Evolutionary conservation across 345 rosid species (phyloP).

Genomic region (Eutrema heterophyllum): DNA sequence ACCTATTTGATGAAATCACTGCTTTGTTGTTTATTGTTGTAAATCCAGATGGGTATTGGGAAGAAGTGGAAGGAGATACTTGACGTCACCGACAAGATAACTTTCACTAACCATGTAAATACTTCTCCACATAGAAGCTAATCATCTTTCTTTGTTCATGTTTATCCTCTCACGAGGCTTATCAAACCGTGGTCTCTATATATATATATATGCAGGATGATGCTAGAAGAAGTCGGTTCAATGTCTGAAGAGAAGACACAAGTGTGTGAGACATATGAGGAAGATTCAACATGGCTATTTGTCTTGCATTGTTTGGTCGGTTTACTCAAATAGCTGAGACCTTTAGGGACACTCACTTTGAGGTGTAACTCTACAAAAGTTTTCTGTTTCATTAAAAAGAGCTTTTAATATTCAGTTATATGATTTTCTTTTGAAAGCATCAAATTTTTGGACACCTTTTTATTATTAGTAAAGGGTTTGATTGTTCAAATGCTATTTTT

Average conservation of each 20-base stretch:
- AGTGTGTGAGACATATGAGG: constrained; percentile 10
- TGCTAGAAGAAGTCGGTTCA: constrained; percentile 64
- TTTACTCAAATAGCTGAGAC: constrained; percentile 20
- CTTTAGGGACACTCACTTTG: constrained; percentile 21
- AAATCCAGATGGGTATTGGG: constrained; percentile 72
- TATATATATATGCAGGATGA: constrained; percentile 64
- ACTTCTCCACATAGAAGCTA: not conserved
- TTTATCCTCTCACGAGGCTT: not conserved
- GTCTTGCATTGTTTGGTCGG: constrained; percentile 23
- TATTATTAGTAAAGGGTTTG: not conserved
- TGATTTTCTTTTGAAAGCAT: not conserved
- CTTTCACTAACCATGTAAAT: constrained; percentile 78
- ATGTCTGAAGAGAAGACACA: constrained; percentile 39
- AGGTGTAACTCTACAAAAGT: constrained; percentile 23
- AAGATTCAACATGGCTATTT: constrained; percentile 16
- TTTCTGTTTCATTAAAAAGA: constrained; percentile 4
- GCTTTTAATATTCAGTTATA: not conserved
- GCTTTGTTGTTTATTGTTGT: constrained; percentile 7
- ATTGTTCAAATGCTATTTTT: not conserved
- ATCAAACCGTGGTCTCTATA: constrained; percentile 4
- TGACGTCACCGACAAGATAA: constrained; percentile 61
- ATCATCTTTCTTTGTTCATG: not conserved
- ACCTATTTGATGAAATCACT: not conserved
- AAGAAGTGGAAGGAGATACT: constrained; percentile 95
- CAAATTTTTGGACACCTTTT: not conserved